Evolutionary conservation across 2,329 filamentous ascomycete genomes (phyloP), one percentile per base, ranked within the genome.

Genomic region (Pleomassaria siparia): DNA sequence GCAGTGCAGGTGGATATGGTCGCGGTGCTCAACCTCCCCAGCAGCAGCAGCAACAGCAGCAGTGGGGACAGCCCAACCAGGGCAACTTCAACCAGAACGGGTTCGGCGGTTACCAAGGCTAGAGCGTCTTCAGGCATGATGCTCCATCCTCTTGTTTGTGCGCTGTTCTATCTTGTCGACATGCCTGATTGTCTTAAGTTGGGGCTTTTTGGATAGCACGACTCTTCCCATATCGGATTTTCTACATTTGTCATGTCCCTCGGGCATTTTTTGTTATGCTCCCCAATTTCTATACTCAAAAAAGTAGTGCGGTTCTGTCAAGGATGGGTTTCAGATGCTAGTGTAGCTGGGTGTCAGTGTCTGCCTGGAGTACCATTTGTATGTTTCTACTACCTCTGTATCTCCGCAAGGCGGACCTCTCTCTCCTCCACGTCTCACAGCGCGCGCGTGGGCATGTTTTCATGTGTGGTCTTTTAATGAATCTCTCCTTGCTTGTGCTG

Each of bases 1-100:
- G 76, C 58, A 94, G 87, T 67, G 87, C 88, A 60, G 89, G 88
- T 62, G 89, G 89, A 52, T 96, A 91, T 66, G 89, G 89, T 54
- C 89, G 90, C 67, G 89, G 88, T 56, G 79, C 79, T 54, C 79
- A 79, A 54, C 72, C 76, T 46, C 35, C 35, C 18, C 35, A 37
- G 24, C 35, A 37, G n/a, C 35, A 37, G 35, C 76, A 78, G 52
- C 63, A 30, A 15, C 49, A 51, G 22, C 54, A 70, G 58, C 77
- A 78, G 63, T 81, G 80, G 76, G 76, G 74, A 51, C 78, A 80
- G 63, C 77, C 77, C 28, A 65, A 60, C 43, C 66, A 70, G 47
- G 76, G 74, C 50, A 67, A 65, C 50, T 76, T 74, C 59, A 78
- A 76, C 56, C 68, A 71, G 58, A 81, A 81, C 66, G 79, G 78